phyloP scores from a whole-genome alignment of 306 rosid genomes.

The Purshia tridentata region DNA sequence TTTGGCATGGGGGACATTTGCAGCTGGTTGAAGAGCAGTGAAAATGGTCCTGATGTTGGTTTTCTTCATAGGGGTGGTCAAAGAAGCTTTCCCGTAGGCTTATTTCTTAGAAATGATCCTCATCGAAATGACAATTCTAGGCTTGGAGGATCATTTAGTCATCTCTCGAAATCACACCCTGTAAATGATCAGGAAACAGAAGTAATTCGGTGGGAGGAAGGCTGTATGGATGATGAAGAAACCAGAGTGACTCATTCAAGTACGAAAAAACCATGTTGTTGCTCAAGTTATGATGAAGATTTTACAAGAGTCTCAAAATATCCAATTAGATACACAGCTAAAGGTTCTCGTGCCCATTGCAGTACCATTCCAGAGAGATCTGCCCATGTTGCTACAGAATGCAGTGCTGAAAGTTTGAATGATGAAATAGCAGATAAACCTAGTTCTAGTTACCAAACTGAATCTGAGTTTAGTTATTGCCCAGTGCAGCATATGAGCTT shows the following conservation, averaged over 20 bases:
- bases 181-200: conserved; percentile 58
- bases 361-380: conserved; percentile 75
- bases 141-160: conserved; percentile 92
- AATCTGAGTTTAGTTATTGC: conserved; percentile 65
- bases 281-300: conserved; percentile 77
- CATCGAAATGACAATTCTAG: conserved; percentile 68
- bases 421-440: conserved; percentile 89
- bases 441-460: conserved; percentile 82
- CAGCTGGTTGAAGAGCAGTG: conserved; percentile 75
- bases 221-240: conserved; percentile 87
- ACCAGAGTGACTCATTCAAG: conserved; percentile 77
- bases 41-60: conserved; percentile 63
- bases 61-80: conserved; percentile 97
- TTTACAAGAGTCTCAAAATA: conserved; percentile 60
- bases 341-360: conserved; percentile 68
- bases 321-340: conserved; percentile 57
- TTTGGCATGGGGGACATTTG: conserved; percentile 71
- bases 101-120: conserved; percentile 69
- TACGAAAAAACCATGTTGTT: conserved; percentile 87
- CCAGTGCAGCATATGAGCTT: conserved; percentile 51
- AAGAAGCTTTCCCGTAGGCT: conserved; percentile 68
- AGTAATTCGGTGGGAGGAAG: conserved; percentile 87
- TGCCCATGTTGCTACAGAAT: conserved; percentile 80
- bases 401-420: conserved; percentile 75
- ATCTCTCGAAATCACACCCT: conserved; percentile 66